Evolutionary conservation across 805 yeast species (phyloP).

Genomic region (Schwanniomyces vanrijiae): DNA sequence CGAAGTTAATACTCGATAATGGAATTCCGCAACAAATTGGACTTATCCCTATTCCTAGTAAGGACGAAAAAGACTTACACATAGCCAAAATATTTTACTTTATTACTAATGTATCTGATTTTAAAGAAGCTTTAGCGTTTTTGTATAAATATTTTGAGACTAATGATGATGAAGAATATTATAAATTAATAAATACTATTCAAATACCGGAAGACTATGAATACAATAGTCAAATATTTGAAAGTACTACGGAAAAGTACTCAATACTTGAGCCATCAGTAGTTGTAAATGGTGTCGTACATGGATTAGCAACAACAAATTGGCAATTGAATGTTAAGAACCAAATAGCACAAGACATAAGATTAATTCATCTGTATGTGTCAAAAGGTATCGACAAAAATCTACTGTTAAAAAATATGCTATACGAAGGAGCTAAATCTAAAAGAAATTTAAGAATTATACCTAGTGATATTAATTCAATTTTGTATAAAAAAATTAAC

Average conservation of each 20-base stretch:
- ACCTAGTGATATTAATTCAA: conserved; percentile 33
- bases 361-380: conserved; percentile 26
- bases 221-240: conserved; percentile 16
- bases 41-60: conserved; percentile 59
- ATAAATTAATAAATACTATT: conserved; percentile 18
- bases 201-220: conserved; percentile 15
- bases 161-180: conserved; percentile 21
- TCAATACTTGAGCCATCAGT: conserved; percentile 51
- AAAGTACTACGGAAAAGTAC: conserved; percentile 21
- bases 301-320: conserved; percentile 44
- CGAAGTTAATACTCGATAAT: conserved; percentile 50
- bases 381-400: conserved; percentile 22
- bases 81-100: conserved; percentile 35
- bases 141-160: conserved; percentile 37
- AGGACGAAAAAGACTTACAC: conserved; percentile 23
- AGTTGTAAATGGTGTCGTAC: conserved; percentile 72
- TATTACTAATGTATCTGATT: conserved; percentile 26
- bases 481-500: conserved; percentile 31
- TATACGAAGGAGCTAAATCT: conserved; percentile 42
- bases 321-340: conserved; percentile 58
- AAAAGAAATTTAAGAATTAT: conserved; percentile 45
- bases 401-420: conserved; percentile 32
- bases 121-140: conserved; percentile 38
- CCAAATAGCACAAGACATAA: conserved; percentile 56
- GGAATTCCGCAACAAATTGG: conserved; percentile 82